Conservation (phyloP, 805 yeast genomes). For the Brettanomyces nanus region DNA sequence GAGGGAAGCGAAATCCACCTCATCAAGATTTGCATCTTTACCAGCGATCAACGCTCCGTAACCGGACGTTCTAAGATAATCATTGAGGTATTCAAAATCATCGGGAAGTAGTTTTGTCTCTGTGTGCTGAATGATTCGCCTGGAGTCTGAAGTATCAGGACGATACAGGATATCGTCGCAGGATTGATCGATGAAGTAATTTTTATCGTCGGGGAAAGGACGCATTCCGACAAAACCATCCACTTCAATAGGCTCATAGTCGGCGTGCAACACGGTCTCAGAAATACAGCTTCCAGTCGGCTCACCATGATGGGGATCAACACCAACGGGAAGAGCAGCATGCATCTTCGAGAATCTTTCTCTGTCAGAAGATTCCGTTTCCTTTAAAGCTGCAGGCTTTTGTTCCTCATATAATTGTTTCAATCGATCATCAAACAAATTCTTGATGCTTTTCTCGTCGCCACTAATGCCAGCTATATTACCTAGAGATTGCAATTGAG, state of each 20-base stretch:
- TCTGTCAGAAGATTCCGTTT: neutral
- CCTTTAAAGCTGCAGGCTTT: neutral
- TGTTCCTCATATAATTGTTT: neutral
- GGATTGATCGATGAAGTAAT: neutral
- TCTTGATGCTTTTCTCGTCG: too few relatives aligned
- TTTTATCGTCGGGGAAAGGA: neutral
- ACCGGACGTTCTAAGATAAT: slow-evolving; percentile 15
- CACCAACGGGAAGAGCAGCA: neutral
- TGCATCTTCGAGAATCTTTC: neutral
- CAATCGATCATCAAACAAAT: too few relatives aligned
- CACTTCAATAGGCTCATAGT: neutral
- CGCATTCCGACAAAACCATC: neutral
- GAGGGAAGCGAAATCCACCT: slow-evolving; percentile 19
- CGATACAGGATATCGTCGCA: slow-evolving; percentile 8
- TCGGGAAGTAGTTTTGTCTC: slow-evolving; percentile 18
- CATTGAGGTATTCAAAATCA: slow-evolving; percentile 20
- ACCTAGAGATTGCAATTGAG: too few relatives aligned
- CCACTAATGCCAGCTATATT: too few relatives aligned
- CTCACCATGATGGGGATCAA: neutral
- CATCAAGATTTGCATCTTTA: slow-evolving; percentile 1
- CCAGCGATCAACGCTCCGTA: slow-evolving; percentile 16
- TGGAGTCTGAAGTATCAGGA: slow-evolving; percentile 5
- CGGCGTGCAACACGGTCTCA: neutral
- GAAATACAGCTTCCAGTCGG: neutral
- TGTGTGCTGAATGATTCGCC: slow-evolving; percentile 9